Evolutionary conservation across 257 asterid species (phyloP), one percentile per base, ranked within the genome.

Genomic region (Lycium barbarum): DNA sequence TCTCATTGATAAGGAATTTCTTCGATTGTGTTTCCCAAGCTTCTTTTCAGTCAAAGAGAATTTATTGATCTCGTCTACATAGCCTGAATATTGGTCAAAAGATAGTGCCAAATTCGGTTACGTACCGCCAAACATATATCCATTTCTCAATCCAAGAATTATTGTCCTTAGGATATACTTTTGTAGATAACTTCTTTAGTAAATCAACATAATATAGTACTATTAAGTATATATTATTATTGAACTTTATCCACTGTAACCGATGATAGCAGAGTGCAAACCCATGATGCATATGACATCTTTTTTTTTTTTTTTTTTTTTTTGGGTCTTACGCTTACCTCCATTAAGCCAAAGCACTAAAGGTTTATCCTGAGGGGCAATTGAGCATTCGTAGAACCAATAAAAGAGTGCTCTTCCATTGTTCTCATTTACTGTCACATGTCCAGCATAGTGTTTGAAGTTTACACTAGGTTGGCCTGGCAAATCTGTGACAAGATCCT

Each of bases 331-430:
- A 26, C 33, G 33, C 88, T 87, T 91, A 95, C 99, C 99, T 93
- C 99, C 98, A 83, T 94, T 96, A 38, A 96, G 93, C 99, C 99
- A 96, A 36, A 96, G 95, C 8, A 96, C 95, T 86, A 96, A 81
- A 90, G 99, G 98, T 88, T 94, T 96, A 68, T 92, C 83, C 38
- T 85, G 87, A 59, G 98, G 88, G 3, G 80, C 88, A 66, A 84
- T 83, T 17, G 88, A 80, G 85, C 95, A 94, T 90, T 96, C 98
- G 54, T 91, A 93, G 87, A 96, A 94, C 99, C 99, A 96, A 88
- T 95, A 95, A 84, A 95, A 95, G 35, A 95, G 95, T 59, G 95
- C 90, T 84, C 98, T 91, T 84, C 95, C 98, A 6, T 91, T 89
- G 14, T 84, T 86, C 83, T 93, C 90, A 78, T 92, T 89, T 0